phyloP scores from a whole-genome alignment of 768 basidiomycete genomes.

The Suillus plorans region DNA sequence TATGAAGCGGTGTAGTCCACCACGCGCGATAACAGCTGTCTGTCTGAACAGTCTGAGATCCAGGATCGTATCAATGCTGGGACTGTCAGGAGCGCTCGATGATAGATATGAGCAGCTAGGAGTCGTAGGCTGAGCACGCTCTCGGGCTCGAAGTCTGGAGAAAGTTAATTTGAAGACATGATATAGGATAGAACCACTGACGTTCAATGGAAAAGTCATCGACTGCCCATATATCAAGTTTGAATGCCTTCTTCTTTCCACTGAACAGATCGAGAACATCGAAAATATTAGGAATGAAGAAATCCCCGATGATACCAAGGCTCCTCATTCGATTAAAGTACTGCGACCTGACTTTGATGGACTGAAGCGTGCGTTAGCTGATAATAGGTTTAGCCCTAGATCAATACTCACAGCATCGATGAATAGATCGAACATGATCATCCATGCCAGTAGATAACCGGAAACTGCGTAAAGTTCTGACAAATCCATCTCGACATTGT shows the following conservation, averaged over 20 bases:
- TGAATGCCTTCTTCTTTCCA: conserved; percentile 65
- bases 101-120: conserved; percentile 85
- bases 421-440: conserved; percentile 86
- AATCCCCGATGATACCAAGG: conserved; percentile 56
- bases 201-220: conserved; percentile 80
- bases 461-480: conserved; percentile 43
- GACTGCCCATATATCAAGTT: conserved; percentile 82
- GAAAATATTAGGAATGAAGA: conserved; percentile 75
- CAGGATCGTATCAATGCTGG: conserved; percentile 85
- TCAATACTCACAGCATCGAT: conserved; percentile 66
- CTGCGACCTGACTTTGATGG: conserved; percentile 78
- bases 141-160: conserved; percentile 57
- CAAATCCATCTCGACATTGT: conserved; percentile 28
- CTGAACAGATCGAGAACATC: conserved; percentile 65
- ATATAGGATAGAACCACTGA: conserved; percentile 34
- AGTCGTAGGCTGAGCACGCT: conserved; percentile 54
- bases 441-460: conserved; percentile 82
- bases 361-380: conserved; percentile 45
- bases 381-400: not conserved
- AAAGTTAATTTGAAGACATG: conserved; percentile 5
- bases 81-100: conserved; percentile 78
- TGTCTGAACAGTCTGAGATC: conserved; percentile 87
- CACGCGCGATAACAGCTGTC: conserved; percentile 77
- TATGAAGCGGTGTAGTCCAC: conserved; percentile 76
- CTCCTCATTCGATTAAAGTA: conserved; percentile 87